phyloP scores from a whole-genome alignment of 148 eudicot species.

The Heliamphora exappendiculata region DNA sequence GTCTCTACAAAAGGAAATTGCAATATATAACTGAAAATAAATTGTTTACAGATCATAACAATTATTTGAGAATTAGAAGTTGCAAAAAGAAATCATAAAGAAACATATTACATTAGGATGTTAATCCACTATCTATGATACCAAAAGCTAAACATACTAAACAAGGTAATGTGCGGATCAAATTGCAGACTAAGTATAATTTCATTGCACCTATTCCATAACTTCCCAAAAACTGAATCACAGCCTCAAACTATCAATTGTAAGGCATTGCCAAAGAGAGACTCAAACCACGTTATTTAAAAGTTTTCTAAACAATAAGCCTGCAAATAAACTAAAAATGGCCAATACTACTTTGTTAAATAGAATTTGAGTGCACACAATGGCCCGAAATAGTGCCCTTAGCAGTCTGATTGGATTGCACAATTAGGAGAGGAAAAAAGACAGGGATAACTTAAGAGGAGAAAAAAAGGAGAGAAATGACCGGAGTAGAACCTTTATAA shows the following conservation, averaged over 20 bases:
- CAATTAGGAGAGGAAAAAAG: background rate
- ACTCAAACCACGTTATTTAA: background rate
- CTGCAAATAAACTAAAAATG: background rate
- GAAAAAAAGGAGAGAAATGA: background rate
- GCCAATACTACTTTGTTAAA: background rate
- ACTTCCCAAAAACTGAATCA: background rate
- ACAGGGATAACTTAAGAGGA: background rate
- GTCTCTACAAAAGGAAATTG: background rate
- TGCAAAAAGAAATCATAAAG: background rate
- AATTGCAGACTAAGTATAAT: background rate
- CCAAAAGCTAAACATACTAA: background rate
- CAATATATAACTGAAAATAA: background rate
- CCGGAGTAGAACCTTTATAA: background rate
- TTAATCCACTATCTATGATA: background rate
- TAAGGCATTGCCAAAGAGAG: background rate
- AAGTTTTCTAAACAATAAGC: background rate
- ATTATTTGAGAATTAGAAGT: background rate
- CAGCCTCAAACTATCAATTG: background rate
- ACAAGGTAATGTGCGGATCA: constrained; percentile 4
- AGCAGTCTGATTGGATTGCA: background rate
- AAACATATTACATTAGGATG: background rate
- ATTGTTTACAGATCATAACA: background rate
- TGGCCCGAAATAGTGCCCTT: background rate
- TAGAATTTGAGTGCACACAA: background rate
- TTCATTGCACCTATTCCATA: background rate